phyloP scores from a whole-genome alignment of 768 basidiomycete genomes.

The Holtermannia corniformis region DNA sequence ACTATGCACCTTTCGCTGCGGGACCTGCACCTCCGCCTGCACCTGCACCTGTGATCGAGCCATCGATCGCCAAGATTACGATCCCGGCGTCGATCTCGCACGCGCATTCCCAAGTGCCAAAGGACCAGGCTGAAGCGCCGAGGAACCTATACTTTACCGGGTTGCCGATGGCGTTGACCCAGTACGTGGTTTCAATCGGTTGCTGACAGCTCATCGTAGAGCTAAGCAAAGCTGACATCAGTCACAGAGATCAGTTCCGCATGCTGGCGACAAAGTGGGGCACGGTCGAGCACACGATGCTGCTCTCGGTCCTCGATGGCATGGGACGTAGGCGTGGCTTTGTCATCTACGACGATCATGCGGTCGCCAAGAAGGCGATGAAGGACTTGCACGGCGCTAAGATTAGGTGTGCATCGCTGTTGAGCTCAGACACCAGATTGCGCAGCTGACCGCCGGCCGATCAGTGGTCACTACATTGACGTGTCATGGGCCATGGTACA shows the following conservation, averaged over 20 bases:
- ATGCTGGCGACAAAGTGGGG: constrained; percentile 17
- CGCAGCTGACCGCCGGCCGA: background rate
- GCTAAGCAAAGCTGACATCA: no score
- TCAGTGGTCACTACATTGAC: constrained; percentile 26
- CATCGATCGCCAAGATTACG: background rate
- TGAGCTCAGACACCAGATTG: constrained; percentile 8
- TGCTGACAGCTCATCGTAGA: background rate
- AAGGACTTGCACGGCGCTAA: background rate
- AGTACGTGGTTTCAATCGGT: no score
- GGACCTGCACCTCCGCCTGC: background rate
- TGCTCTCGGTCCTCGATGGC: constrained; percentile 28
- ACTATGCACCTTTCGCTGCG: no score
- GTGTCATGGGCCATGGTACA: constrained; percentile 34
- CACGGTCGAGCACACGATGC: constrained; percentile 25
- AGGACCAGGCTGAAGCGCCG: no score
- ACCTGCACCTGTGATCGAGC: background rate
- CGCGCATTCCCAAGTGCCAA: no score
- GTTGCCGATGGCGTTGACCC: constrained; percentile 22
- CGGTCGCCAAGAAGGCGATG: background rate
- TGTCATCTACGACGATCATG: background rate
- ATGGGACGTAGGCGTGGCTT: constrained; percentile 15
- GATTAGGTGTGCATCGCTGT: background rate
- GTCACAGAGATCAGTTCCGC: constrained; percentile 25
- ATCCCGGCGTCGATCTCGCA: no score
- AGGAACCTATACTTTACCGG: constrained; percentile 30